Evolutionary conservation across 2,329 filamentous ascomycete species (phyloP), one percentile per base, ranked within the genome.

Genomic region (Neopestalotiopsis clavispora): DNA sequence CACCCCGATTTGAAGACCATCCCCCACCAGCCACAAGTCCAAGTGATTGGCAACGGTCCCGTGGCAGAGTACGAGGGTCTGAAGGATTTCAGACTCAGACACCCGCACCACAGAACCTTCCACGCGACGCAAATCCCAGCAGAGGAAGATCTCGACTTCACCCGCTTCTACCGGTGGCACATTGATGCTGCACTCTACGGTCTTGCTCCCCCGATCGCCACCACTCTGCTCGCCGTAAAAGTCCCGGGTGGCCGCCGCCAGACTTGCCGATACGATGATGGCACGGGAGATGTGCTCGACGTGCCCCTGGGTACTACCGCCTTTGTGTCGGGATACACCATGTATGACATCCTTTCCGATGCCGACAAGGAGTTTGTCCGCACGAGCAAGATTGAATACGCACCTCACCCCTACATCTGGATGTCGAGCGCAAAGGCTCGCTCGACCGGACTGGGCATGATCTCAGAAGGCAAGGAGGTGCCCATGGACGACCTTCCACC

Each of bases 1-100:
- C 92, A 94, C 76, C 92, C 92, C 0, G 93, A 95, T 74, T 84
- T 95, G 20, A 94, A 94, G 82, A 94, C 92, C 0, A 89, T 95
- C 57, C 92, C 92, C 0, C 90, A 93, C 73, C 92, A 95, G 77
- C 91, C 92, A 0, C 92, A 95, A 77, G 91, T 93, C 1, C 92
- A 95, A 75, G 90, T 94, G 67, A 94, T 95, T 70, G 92, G 92
- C 56, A 94, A 95, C 75, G 92, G 93, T 4, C 86, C 87, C 61
- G 86, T 95, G 1, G 78, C 85, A 1, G 86, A 87, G 40, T 94
- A 94, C 74, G 92, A 94, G 76, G 92, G 92, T 0, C 82, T 95
- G 10, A 80, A 86, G 72, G 84, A 94, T 76, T 86, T 94, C 71
- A 87, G 83, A 42, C 86, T 95, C 40, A 87, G 87, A 68, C 93